Percentiles rank a stretch among this genome's conserved stretches.
Evolutionary conservation across 352 stramenopile genomes (phyloP).

Genomic region (Phytophthora colocasiae): DNA sequence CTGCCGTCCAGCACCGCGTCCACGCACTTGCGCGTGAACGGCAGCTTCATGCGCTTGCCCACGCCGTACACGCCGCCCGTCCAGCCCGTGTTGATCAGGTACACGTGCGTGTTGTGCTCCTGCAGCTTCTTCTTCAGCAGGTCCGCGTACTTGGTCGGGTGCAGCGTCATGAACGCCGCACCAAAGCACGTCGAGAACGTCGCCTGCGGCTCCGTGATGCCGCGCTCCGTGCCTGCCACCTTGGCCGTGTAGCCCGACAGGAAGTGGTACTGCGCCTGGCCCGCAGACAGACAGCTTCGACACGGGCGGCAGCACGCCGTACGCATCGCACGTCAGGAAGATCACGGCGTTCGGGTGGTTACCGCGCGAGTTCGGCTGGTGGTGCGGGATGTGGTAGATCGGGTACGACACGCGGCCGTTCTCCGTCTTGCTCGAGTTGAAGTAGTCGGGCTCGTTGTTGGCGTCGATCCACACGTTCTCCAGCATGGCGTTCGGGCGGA

Average conservation of each 20-base stretch:
- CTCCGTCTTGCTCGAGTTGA: slow-evolving; percentile 96
- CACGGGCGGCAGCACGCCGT: slow-evolving; percentile 97
- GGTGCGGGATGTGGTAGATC: slow-evolving; percentile 98
- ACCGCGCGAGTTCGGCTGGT: slow-evolving; percentile 87
- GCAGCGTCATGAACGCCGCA: slow-evolving; percentile 97
- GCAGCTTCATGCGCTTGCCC: slow-evolving; percentile 97
- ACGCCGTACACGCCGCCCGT: slow-evolving; percentile 94
- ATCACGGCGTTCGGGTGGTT: slow-evolving; percentile 97
- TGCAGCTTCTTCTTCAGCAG: slow-evolving; percentile 97
- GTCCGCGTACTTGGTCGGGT: slow-evolving; percentile 97
- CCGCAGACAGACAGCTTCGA: slow-evolving; percentile 94
- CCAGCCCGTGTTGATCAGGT: slow-evolving; percentile 98
- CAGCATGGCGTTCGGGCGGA: slow-evolving; percentile 96
- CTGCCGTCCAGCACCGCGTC: slow-evolving; percentile 75
- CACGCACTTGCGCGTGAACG: slow-evolving; percentile 78
- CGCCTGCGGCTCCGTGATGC: slow-evolving; percentile 95
- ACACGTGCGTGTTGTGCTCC: slow-evolving; percentile 93
- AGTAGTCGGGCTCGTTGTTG: slow-evolving; percentile 93
- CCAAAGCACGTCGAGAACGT: slow-evolving; percentile 99
- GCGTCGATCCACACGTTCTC: slow-evolving; percentile 95
- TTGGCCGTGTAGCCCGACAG: slow-evolving; percentile 98
- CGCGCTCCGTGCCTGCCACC: slow-evolving; percentile 97
- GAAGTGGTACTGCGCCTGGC: slow-evolving; percentile 99
- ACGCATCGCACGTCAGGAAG: slow-evolving; percentile 98
- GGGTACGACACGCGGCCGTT: slow-evolving; percentile 99